Evolutionary conservation across 352 stramenopile species (phyloP), one percentile per base, ranked within the genome.

Genomic region (Phytopythium vexans): DNA sequence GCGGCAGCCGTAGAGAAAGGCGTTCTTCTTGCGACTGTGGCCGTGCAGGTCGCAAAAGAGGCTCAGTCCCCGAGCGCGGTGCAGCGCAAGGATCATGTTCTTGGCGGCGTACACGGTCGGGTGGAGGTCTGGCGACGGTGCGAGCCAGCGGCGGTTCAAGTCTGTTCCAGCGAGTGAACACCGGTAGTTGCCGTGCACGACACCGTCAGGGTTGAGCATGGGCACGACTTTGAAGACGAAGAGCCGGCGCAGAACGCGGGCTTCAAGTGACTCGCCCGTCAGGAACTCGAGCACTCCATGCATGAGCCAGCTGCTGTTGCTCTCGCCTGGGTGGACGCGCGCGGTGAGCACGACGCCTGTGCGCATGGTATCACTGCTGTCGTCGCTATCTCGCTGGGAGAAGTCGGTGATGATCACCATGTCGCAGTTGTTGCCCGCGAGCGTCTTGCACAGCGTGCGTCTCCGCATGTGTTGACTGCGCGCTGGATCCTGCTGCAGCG

Each of bases 181-280:
- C 0, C 91, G 79, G 51, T 96, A 94, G 62, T 97, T 97, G 46
- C 91, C 91, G 54, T 96, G 74, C 49, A 97, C 74, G n/a, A 97
- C 91, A 8, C 91, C 91, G 52, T 97, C 91, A 0, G 86, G 85
- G 55, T 97, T 97, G n/a, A 97, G 70, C 91, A 97, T 97, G 3
- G 91, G 91, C 9, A 97, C 81, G 43, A 97, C 47, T 50, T 96
- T 95, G 58, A 97, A 95, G 14, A 96, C 72, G 44, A 95, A 96
- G 36, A 84, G 66, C 37, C 85, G 70, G 12, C 88, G 82, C n/a
- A 97, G 62, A 41, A 77, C 74, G 27, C 64, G 70, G 27, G 90
- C 88, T 52, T 89, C 86, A 6, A 79, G 64, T 9, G 84, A 78
- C 14, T 62, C 54, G 31, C 82, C 77, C 0, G 85, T 94, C 45